Evolutionary conservation across 768 basidiomycete genomes (phyloP).

Genomic region (Amanita thiersii): DNA sequence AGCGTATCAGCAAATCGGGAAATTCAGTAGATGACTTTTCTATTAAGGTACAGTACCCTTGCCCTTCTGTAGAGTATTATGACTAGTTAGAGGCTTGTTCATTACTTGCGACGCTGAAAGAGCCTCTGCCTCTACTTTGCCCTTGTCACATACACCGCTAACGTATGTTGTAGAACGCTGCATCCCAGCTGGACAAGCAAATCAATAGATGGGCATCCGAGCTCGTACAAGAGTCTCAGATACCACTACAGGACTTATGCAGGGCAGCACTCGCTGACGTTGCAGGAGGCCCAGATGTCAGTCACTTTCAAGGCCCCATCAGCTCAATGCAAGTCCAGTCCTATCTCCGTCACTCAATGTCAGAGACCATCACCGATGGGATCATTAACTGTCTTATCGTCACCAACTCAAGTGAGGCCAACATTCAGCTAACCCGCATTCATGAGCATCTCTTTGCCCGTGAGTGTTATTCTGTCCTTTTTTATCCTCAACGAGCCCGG

Average conservation of each 20-base stretch:
- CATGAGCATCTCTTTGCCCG: conserved; percentile 85
- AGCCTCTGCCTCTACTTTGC: not conserved
- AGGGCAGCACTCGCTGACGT: conserved; percentile 55
- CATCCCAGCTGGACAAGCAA: conserved; percentile 71
- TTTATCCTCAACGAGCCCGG: not conserved
- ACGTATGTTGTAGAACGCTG: conserved; percentile 49
- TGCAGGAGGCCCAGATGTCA: conserved; percentile 37
- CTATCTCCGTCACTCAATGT: conserved; percentile 72
- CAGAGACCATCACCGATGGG: conserved; percentile 69
- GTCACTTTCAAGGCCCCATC: conserved; percentile 26
- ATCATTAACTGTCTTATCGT: conserved; percentile 82
- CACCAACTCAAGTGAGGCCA: conserved; percentile 80
- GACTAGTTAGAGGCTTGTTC: no score
- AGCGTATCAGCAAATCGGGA: conserved; percentile 36
- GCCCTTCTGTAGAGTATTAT: no score
- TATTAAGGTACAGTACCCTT: conserved; percentile 53
- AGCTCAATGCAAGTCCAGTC: conserved; percentile 71
- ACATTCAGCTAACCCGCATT: conserved; percentile 75
- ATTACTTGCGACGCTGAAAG: no score
- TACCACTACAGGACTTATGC: conserved; percentile 43
- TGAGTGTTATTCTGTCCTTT: conserved; percentile 29
- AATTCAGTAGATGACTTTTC: conserved; percentile 82
- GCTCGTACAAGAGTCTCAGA: conserved; percentile 50
- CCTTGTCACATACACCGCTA: conserved; percentile 8
- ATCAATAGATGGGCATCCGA: conserved; percentile 89